Evolutionary conservation across 2,329 filamentous ascomycete species (phyloP).

Genomic region (Claviceps sorghi): DNA sequence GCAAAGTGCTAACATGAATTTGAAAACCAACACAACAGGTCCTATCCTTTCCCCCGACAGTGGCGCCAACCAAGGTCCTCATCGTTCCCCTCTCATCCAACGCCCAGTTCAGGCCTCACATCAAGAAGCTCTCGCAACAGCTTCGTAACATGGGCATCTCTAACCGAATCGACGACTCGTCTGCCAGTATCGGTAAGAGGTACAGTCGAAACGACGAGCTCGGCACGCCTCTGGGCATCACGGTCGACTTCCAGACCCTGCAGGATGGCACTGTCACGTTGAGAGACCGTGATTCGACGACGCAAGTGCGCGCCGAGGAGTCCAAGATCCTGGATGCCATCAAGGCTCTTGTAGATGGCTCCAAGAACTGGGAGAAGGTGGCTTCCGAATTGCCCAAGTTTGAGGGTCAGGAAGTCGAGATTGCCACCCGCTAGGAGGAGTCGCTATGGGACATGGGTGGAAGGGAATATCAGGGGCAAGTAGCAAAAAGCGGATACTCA

Average conservation of each 20-base stretch:
- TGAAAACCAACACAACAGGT: constrained; percentile 22
- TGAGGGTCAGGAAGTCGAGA: constrained; percentile 55
- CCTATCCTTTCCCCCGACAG: constrained; percentile 40
- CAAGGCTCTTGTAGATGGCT: constrained; percentile 33
- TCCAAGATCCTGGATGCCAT: constrained; percentile 67
- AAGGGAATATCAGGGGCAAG: neutral
- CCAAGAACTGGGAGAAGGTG: constrained; percentile 53
- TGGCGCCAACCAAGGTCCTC: constrained; percentile 92
- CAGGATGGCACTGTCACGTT: constrained; percentile 78
- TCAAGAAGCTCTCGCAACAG: constrained; percentile 57
- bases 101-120: constrained; percentile 62
- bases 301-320: constrained; percentile 74
- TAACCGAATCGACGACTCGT: constrained; percentile 78
- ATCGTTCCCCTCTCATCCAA: constrained; percentile 80
- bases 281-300: constrained; percentile 78
- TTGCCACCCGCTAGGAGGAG: constrained; percentile 19
- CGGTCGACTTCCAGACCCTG: constrained; percentile 88
- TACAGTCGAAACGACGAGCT: constrained; percentile 93
- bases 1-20: constrained; percentile 7
- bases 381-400: constrained; percentile 69
- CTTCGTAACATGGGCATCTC: constrained; percentile 66
- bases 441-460: neutral
- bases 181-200: constrained; percentile 84
- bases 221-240: constrained; percentile 86
- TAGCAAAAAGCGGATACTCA: neutral